These are phyloP conservation scores for Cucumis cinereus DNA, from an alignment of 306 rosid species.

Conservation along the genomic window DNA sequence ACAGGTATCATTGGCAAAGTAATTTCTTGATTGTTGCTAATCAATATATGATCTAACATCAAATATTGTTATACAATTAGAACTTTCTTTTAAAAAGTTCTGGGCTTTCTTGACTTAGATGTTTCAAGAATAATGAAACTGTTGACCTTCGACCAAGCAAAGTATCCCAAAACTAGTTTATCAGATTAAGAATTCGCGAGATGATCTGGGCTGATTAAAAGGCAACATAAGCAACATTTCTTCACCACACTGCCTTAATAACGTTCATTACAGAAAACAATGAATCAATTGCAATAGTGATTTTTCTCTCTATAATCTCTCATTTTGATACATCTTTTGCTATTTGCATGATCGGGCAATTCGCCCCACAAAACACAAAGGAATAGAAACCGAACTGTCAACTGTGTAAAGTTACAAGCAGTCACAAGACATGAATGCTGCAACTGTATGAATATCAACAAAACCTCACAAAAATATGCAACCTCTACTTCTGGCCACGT, in stretches of 20 bases:
- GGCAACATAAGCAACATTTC: neutral
- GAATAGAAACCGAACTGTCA: neutral
- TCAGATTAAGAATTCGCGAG: neutral
- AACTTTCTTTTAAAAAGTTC: neutral
- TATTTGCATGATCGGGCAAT: neutral
- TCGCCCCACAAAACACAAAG: neutral
- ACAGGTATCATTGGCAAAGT: neutral
- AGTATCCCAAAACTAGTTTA: neutral
- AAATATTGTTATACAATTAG: neutral
- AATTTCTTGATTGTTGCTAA: neutral
- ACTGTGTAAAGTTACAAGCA: neutral
- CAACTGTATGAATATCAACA: neutral
- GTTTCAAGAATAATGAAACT: neutral
- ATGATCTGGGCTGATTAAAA: neutral
- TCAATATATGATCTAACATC: neutral
- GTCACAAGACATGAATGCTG: neutral
- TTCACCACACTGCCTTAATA: neutral
- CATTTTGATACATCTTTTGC: neutral
- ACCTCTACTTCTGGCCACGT: slow-evolving; percentile 28
- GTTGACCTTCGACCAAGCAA: neutral
- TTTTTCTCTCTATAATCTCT: neutral
- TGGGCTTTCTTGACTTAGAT: neutral
- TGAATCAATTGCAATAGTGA: neutral
- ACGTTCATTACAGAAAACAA: neutral
- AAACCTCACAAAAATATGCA: neutral